Percentiles rank a stretch among this genome's conserved stretches.
phyloP scores from a whole-genome alignment of 2,329 filamentous ascomycete genomes.

The Pseudopyricularia cyperi region DNA sequence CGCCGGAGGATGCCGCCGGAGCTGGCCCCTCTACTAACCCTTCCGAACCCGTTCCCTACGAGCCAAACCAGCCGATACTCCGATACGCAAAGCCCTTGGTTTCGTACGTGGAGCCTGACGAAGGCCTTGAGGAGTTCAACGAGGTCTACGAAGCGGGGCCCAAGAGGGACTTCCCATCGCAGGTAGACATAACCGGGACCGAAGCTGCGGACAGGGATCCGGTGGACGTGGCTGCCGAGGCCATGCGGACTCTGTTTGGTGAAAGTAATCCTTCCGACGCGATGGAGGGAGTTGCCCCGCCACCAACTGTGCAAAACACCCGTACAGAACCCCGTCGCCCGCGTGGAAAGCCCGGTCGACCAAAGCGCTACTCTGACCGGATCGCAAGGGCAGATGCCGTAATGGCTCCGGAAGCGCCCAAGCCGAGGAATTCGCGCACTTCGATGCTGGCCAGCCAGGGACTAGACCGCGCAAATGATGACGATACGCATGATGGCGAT shows the following conservation, averaged over 20 bases:
- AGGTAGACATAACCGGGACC: background rate
- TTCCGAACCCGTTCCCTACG: slow-evolving; percentile 4
- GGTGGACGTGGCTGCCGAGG: slow-evolving; percentile 16
- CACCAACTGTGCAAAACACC: background rate
- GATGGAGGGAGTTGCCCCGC: background rate
- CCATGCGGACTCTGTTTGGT: slow-evolving; percentile 16
- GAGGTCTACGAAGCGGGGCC: slow-evolving; percentile 12
- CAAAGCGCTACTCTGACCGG: background rate
- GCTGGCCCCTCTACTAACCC: background rate
- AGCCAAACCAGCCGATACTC: slow-evolving; percentile 33
- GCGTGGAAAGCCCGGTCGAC: background rate
- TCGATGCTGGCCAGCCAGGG: slow-evolving; percentile 1
- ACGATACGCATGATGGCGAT: background rate
- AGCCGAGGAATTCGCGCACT: background rate
- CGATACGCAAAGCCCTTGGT: slow-evolving; percentile 37
- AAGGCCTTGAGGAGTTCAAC: slow-evolving; percentile 30
- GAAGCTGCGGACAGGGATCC: background rate
- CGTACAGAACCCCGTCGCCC: background rate
- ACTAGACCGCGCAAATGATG: background rate
- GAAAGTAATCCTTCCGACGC: background rate
- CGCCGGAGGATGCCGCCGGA: slow-evolving; percentile 4
- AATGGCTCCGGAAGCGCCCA: background rate
- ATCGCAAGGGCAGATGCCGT: background rate
- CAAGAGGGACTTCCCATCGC: slow-evolving; percentile 2
- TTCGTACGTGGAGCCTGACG: slow-evolving; percentile 37